Evolutionary conservation across 1,284 basidiomycete genomes (phyloP), one percentile per base, ranked within the genome.

Genomic region (Apiotrichum laibachii): DNA sequence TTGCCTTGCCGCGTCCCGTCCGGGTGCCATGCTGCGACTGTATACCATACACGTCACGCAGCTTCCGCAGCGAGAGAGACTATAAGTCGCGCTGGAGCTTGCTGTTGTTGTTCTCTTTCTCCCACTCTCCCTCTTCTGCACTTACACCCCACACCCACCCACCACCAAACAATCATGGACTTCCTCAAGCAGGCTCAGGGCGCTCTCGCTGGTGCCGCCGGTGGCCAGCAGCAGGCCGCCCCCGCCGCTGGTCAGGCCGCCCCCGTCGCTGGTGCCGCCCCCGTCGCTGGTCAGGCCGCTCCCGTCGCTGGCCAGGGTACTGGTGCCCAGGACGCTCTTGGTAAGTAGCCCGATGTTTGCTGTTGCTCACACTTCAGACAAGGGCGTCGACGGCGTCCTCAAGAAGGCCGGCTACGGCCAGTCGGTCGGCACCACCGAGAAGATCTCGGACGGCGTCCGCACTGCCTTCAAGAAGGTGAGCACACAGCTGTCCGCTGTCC

Each of bases 391-490:
- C 51, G 13, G 49, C 1, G 49, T 62, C 16, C 61, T 76, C 33
- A 67, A 65, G 37, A 60, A 67, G 44, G 52, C 66, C 33, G 77
- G 77, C 22, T 69, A 78, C 60, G 67, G 65, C 22, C 72, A 75
- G 63, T 63, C 39, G 42, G 66, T 56, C 19, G 39, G 52, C 18
- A 79, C 75, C 21, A 76, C 73, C 46, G 77, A 79, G 67, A 77
- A 77, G 72, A 77, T 78, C 70, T 75, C 73, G 34, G 77, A 79
- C 61, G 77, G 77, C 31, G 57, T 78, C 53, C 65, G 76, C 54
- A 62, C 59, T 5, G 67, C 59, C 19, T 76, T 77, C 72, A 77
- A 77, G 69, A 77, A 40, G 48, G 21, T 44, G 48, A 53, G 49
- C 39, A 18, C 26, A 26, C 12, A 31, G 11, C 21, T 16, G 10